Percentiles rank a stretch among this genome's conserved stretches.
Conservation (phyloP, 805 yeast genomes). For the Cyberlindnera xylosilytica region DNA sequence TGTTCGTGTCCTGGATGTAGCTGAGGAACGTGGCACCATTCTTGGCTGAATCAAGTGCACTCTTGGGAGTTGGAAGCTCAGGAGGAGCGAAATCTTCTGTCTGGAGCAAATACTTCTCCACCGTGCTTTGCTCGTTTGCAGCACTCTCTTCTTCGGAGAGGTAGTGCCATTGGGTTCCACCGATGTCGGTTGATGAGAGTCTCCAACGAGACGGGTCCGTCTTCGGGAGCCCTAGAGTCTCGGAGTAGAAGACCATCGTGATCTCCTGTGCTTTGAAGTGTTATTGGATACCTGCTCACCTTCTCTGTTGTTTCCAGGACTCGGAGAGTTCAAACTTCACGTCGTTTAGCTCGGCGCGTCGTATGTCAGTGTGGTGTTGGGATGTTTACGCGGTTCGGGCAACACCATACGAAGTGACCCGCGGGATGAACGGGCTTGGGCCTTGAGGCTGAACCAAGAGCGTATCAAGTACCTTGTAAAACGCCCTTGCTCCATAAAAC, state of each 20-base stretch:
- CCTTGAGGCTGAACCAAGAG: too few relatives aligned
- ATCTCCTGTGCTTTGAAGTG: too few relatives aligned
- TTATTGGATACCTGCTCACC: too few relatives aligned
- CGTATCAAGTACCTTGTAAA: too few relatives aligned
- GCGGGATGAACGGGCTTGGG: too few relatives aligned
- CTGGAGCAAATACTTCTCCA: conserved; percentile 54
- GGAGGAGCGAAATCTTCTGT: conserved; percentile 37
- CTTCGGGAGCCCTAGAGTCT: conserved; percentile 57
- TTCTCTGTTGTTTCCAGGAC: too few relatives aligned
- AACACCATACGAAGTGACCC: too few relatives aligned
- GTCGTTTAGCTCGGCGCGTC: too few relatives aligned
- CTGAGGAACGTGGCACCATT: conserved; percentile 73
- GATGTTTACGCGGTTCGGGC: too few relatives aligned
- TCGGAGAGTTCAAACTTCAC: too few relatives aligned
- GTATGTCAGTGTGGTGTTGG: too few relatives aligned
- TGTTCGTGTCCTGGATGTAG: conserved; percentile 60
- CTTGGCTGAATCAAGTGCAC: conserved; percentile 58
- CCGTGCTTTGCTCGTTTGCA: conserved; percentile 47
- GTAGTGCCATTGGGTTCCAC: conserved; percentile 82
- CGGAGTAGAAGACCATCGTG: conserved; percentile 50
- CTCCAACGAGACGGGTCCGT: conserved; percentile 80
- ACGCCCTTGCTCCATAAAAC: too few relatives aligned
- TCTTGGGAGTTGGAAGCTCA: conserved; percentile 31
- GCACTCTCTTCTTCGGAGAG: conserved; percentile 28
- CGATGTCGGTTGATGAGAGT: conserved; percentile 62